Conservation (phyloP, 2,329 filamentous ascomycete genomes). For the Leptodontidium sp. region DNA sequence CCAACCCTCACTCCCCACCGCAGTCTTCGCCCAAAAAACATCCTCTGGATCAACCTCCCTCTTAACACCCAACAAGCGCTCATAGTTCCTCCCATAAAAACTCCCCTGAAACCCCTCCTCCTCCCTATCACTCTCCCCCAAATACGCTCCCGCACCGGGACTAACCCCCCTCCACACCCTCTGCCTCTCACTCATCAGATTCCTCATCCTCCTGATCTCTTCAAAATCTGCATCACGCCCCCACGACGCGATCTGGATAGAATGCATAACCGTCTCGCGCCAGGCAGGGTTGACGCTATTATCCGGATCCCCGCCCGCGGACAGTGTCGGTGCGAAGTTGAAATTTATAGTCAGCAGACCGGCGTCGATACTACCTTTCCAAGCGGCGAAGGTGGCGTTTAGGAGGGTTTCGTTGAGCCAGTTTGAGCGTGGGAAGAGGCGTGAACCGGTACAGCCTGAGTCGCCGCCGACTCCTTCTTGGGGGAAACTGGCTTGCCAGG, state of each 20-base stretch:
- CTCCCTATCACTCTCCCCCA: constrained; percentile 58
- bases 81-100: constrained; percentile 47
- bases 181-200: constrained; percentile 37
- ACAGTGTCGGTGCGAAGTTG: constrained; percentile 35
- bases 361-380: constrained; percentile 46
- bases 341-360: constrained; percentile 48
- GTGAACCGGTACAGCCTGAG: constrained; percentile 48
- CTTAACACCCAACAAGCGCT: constrained; percentile 54
- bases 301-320: constrained; percentile 39
- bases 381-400: constrained; percentile 42
- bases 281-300: constrained; percentile 51
- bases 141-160: constrained; percentile 51
- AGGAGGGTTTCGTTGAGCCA: constrained; percentile 45
- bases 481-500: constrained; percentile 54
- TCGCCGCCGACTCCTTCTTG: constrained; percentile 47
- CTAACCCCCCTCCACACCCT: constrained; percentile 28
- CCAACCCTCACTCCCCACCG: constrained; percentile 38
- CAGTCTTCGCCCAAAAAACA: constrained; percentile 49
- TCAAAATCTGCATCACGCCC: constrained; percentile 51
- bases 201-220: constrained; percentile 54
- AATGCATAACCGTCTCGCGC: constrained; percentile 34
- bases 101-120: constrained; percentile 49
- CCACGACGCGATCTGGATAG: constrained; percentile 29
- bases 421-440: constrained; percentile 52
- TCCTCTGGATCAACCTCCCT: constrained; percentile 54